Evolutionary conservation across 2,329 filamentous ascomycete genomes (phyloP), one percentile per base, ranked within the genome.

Genomic region (Xylariomycetidae sp.): DNA sequence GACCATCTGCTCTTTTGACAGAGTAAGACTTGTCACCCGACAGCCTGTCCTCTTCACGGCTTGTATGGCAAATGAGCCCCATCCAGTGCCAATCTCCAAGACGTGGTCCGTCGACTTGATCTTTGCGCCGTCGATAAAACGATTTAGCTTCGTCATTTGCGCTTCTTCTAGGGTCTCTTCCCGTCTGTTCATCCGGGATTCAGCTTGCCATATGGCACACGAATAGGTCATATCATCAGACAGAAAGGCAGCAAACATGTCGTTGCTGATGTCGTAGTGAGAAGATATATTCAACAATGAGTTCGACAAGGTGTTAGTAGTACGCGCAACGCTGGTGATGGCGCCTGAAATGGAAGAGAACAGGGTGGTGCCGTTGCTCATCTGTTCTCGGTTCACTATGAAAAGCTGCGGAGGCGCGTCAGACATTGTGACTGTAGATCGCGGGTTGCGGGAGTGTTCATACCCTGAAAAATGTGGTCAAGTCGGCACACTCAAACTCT

Each of bases 151-250:
- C 12, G 74, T 75, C 52, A 75, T 70, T 54, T 87, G 82, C 1
- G 83, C 82, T 14, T 71, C 62, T 50, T 85, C 74, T 1, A 86
- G 61, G 0, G 68, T 67, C 50, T 86, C 81, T 34, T 66, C 62
- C 5, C 55, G 45, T n/a, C 55, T 54, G 25, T 58, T 44, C 4
- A 61, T 49, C 29, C 66, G 61, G 9, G 61, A 61, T 22, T 54
- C 59, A 1, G 60, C 62, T 27, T 67, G 62, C 80, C 81, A 84
- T 31, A 85, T 77, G 3, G 82, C 75, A 51, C 81, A 85, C 1
- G 80, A 85, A 48, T 85, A 86, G 4, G 81, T 85, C 82, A 87
- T 86, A 50, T 86, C 82, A n/a, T 74, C 67, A 0, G 80, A 84
- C 17, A 86, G 64, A 45, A 86, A 86, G 0, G 81, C 79, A 5